A percentile compares a stretch with the other conserved stretches of the same genome.
phyloP scores from a whole-genome alignment of 177 flowering plant species.

The Vitis hybrid region DNA sequence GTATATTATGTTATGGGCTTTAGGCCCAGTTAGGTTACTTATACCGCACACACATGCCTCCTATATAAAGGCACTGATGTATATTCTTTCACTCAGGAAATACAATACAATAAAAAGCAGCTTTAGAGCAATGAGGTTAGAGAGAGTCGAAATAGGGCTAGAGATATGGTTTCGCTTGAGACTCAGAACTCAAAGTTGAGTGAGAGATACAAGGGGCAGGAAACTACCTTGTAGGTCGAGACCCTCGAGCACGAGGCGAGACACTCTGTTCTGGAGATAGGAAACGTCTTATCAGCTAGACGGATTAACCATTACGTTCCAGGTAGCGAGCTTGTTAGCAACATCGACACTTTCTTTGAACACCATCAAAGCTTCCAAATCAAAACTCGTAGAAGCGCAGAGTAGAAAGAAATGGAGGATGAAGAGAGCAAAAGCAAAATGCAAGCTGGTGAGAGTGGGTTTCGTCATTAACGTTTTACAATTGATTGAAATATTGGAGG shows the following conservation, averaged over 20 bases:
- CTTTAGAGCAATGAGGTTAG: slow-evolving; percentile 45
- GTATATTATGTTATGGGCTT: no score
- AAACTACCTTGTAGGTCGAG: slow-evolving; percentile 43
- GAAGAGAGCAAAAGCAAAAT: slow-evolving; percentile 10
- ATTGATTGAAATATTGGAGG: slow-evolving; percentile 59
- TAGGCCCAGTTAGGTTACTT: no score
- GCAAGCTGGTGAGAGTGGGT: not conserved
- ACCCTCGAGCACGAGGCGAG: slow-evolving; percentile 60
- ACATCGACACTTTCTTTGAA: slow-evolving; percentile 55
- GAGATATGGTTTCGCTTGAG: slow-evolving; percentile 57
- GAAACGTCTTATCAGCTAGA: slow-evolving; percentile 64
- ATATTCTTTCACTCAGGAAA: no score
- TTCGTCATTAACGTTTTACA: slow-evolving; percentile 29
- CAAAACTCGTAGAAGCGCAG: slow-evolving; percentile 28
- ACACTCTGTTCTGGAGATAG: slow-evolving; percentile 39
- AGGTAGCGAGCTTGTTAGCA: slow-evolving; percentile 38
- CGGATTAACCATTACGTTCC: slow-evolving; percentile 38
- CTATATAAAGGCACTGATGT: no score
- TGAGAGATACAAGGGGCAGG: slow-evolving; percentile 33
- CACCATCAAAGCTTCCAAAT: slow-evolving; percentile 40
- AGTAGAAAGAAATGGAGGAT: slow-evolving; percentile 16
- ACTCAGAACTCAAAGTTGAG: slow-evolving; percentile 62
- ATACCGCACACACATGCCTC: no score
- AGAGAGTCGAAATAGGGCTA: slow-evolving; percentile 59
- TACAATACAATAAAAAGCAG: slow-evolving; percentile 39